Conservation (phyloP, 768 basidiomycete species). For the Strobilomyces dryophilus region DNA sequence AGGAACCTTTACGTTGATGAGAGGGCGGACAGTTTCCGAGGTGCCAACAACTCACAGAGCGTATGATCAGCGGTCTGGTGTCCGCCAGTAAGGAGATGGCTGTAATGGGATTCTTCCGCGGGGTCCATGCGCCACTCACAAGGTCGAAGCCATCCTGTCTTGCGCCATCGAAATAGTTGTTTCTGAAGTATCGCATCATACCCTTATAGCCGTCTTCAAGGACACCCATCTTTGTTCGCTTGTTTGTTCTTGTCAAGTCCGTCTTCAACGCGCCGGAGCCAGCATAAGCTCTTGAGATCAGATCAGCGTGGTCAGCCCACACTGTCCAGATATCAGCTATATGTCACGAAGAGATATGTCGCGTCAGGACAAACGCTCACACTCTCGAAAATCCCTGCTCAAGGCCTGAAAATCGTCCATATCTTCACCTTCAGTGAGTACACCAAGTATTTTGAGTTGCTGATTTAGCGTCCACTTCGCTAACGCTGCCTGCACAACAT, state of each 20-base stretch:
- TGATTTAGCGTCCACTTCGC: conserved; percentile 80
- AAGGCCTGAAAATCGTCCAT: conserved; percentile 81
- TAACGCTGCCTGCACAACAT: conserved; percentile 90
- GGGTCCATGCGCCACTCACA: conserved; percentile 86
- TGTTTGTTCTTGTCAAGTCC: conserved; percentile 93
- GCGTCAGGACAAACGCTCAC: conserved; percentile 43
- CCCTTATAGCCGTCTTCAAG: conserved; percentile 88
- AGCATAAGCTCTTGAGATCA: conserved; percentile 84
- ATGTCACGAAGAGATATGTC: background rate
- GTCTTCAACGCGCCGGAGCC: conserved; percentile 96
- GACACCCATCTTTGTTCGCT: conserved; percentile 73
- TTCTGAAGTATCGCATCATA: conserved; percentile 81
- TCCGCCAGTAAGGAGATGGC: conserved; percentile 73
- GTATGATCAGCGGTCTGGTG: conserved; percentile 73
- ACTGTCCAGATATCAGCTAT: conserved; percentile 45
- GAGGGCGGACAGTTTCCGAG: background rate
- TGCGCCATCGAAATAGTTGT: conserved; percentile 95
- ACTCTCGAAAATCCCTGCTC: conserved; percentile 80
- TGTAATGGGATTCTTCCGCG: conserved; percentile 69
- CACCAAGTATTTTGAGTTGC: conserved; percentile 71
- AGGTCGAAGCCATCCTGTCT: conserved; percentile 94
- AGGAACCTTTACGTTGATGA: conserved; percentile 61
- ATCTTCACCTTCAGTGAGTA: conserved; percentile 65
- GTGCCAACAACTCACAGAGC: conserved; percentile 58
- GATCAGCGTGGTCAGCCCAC: conserved; percentile 97